Conservation (phyloP, 2,329 filamentous ascomycete species). For the Pseudogymnoascus verrucosus region DNA sequence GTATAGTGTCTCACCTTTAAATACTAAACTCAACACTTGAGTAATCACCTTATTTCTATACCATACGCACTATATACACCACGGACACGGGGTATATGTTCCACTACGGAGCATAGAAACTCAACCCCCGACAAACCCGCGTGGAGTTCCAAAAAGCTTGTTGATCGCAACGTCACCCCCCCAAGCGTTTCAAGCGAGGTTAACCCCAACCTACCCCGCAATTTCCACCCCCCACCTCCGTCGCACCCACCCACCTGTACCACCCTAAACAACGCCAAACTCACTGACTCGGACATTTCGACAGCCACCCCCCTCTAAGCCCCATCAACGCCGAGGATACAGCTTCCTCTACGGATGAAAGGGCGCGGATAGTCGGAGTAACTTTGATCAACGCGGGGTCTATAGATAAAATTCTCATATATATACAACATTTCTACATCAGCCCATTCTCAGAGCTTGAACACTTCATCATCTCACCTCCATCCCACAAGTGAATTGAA, state of each 20-base stretch:
- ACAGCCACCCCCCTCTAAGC: neutral
- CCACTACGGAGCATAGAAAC: neutral
- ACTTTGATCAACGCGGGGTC: neutral
- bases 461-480: neutral
- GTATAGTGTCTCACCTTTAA: neutral
- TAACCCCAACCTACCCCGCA: neutral
- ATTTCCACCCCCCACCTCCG: neutral
- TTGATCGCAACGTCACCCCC: neutral
- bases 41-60: neutral
- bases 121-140: neutral
- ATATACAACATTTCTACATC: neutral
- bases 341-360: neutral
- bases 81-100: neutral
- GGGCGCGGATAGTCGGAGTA: neutral
- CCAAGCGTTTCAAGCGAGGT: neutral
- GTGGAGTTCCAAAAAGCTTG: neutral
- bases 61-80: neutral
- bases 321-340: neutral
- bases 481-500: neutral
- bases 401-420: neutral
- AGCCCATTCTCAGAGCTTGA: neutral
- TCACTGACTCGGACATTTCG: neutral
- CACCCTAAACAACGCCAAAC: neutral
- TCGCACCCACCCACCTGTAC: neutral
- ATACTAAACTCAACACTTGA: neutral